Evolutionary conservation across 345 rosid species (phyloP), one percentile per base, ranked within the genome.

Genomic region (Syzygium jambos): DNA sequence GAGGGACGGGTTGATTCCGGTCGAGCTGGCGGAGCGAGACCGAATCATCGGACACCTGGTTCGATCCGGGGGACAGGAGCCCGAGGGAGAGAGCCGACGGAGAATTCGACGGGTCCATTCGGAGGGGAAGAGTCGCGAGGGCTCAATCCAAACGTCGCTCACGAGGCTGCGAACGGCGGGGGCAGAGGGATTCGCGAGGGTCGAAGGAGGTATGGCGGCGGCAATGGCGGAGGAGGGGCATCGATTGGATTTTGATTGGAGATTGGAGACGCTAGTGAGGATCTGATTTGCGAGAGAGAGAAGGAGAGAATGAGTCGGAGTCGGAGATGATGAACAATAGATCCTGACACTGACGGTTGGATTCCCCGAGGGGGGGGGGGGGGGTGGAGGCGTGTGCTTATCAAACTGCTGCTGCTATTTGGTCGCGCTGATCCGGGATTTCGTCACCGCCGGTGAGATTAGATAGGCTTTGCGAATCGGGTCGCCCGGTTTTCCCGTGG

Each of bases 11-110:
- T 9, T 89, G 87, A 11, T 83, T 85, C 10, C 93, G 87, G 51
- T 91, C 92, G 52, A 90, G 89, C 55, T 87, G 94, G 68, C 86
- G 94, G 78, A 91, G 92, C 52, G 93, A 89, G 86, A 91, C 90
- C 5, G 94, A 91, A 54, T 91, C 95, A 34, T 92, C 95, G 46
- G 89, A 92, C 27, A 92, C 87, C 21, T 88, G 85, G 55, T 90
- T 53, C 22, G 91, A 90, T 3, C 89, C 86, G 78, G 89, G 89
- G 11, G 92, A 86, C 73, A 68, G 87, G 57, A 92, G 90, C n/a
- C 93, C 92, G 11, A 94, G 88, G 2, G 93, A 89, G 87, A 92
- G 92, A 88, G 88, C 89, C 12, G 94, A 93, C 56, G 89, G 90
- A 63, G 91, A 85, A 73, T 91, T 91, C 17, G 88, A 41, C 51